phyloP scores from a whole-genome alignment of 169 alveolate species.

The Plasmodium adleri region DNA sequence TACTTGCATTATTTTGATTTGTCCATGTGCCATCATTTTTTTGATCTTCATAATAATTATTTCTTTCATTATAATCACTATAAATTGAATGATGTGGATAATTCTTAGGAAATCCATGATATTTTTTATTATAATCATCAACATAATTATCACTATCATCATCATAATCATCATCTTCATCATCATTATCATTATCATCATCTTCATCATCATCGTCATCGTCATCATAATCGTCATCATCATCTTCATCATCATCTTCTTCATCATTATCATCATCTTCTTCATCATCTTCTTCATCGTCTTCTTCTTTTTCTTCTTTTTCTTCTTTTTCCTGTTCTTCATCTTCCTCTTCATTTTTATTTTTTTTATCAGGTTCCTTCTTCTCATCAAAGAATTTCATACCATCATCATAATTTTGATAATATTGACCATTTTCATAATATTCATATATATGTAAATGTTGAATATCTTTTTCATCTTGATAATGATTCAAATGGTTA shows the following conservation, averaged over 20 bases:
- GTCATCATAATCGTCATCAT: not conserved
- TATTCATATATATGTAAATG: too few relatives aligned
- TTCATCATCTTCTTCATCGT: not conserved
- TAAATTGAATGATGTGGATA: not conserved
- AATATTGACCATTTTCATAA: too few relatives aligned
- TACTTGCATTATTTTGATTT: not conserved
- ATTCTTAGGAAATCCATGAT: not conserved
- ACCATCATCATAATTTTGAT: too few relatives aligned
- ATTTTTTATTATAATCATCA: not conserved
- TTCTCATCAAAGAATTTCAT: too few relatives aligned
- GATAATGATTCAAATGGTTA: too few relatives aligned
- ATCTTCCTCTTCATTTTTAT: not conserved
- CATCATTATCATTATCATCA: not conserved
- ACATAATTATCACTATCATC: not conserved
- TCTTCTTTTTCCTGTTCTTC: not conserved
- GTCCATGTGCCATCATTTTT: not conserved
- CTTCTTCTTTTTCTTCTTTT: not conserved
- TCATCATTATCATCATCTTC: slow-evolving; percentile 3
- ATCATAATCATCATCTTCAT: not conserved
- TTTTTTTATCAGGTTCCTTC: not conserved
- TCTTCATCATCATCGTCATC: not conserved
- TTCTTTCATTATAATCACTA: not conserved
- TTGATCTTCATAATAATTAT: not conserved
- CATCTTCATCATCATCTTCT: not conserved
- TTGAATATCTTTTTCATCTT: too few relatives aligned